phyloP scores from a whole-genome alignment of 2,329 filamentous ascomycete species.

The Helotiales sp. region DNA sequence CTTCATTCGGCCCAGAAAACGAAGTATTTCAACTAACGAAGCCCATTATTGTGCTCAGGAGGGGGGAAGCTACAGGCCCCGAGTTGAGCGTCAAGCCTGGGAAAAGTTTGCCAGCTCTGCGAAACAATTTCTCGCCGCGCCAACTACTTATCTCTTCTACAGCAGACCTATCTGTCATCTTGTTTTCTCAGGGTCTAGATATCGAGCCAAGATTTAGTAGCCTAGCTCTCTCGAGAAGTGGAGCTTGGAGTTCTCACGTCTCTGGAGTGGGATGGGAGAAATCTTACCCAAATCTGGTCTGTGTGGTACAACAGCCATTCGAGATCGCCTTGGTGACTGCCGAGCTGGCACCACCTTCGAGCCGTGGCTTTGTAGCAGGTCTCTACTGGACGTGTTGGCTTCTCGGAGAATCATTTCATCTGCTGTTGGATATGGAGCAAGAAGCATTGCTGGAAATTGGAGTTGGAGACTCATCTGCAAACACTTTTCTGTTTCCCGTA shows the following conservation, averaged over 20 bases:
- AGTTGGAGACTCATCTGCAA: background rate
- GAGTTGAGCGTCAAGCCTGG: too few species aligned
- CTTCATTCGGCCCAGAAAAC: background rate
- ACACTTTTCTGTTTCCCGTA: background rate
- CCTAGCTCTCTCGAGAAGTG: background rate
- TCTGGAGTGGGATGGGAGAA: background rate
- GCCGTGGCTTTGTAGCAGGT: background rate
- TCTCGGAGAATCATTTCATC: background rate
- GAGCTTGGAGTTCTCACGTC: background rate
- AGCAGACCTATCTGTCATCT: background rate
- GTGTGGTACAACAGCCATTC: background rate
- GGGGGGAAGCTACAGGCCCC: too few species aligned
- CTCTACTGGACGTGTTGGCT: slow-evolving; percentile 9
- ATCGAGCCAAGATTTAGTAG: background rate
- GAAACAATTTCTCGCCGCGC: background rate
- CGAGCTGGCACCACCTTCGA: slow-evolving; percentile 3
- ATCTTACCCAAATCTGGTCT: background rate
- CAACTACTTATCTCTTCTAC: background rate
- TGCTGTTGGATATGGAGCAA: slow-evolving; percentile 2
- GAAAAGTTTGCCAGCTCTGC: too few species aligned
- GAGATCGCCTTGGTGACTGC: background rate
- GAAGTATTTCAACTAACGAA: too few species aligned
- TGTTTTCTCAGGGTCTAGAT: background rate
- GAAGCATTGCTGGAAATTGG: slow-evolving; percentile 5
- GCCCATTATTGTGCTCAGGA: too few species aligned